A percentile compares a stretch with the other conserved stretches of the same genome.
phyloP scores from a whole-genome alignment of 768 basidiomycete genomes.

The Cystofilobasidium capitatum region DNA sequence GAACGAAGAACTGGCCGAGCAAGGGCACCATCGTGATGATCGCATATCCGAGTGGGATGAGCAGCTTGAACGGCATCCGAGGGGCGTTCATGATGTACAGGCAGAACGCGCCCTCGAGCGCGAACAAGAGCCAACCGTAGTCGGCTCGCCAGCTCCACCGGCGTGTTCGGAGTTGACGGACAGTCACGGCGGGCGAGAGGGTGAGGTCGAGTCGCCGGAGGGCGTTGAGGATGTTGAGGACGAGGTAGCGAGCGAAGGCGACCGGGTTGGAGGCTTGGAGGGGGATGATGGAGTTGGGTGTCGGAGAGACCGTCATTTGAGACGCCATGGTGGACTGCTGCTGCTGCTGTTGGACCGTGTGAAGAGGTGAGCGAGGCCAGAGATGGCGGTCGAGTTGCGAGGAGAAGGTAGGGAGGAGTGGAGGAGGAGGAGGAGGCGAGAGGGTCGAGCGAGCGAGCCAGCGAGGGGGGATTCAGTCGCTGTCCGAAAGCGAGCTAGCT shows the following conservation, averaged over 20 bases:
- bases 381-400: too few relatives aligned
- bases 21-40: constrained; percentile 67
- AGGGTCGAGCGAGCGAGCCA: too few relatives aligned
- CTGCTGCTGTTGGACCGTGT: too few relatives aligned
- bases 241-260: constrained; percentile 27
- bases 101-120: constrained; percentile 56
- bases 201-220: constrained; percentile 66
- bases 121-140: constrained; percentile 56
- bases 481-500: too few relatives aligned
- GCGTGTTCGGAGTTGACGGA: constrained; percentile 44
- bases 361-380: too few relatives aligned
- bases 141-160: constrained; percentile 49
- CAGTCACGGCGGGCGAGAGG: constrained; percentile 57
- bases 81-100: constrained; percentile 61
- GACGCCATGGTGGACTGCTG: not conserved
- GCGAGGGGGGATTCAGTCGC: too few relatives aligned
- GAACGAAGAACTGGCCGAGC: constrained; percentile 78
- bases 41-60: constrained; percentile 63
- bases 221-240: constrained; percentile 51
- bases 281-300: constrained; percentile 22
- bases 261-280: constrained; percentile 4
- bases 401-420: too few relatives aligned
- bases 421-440: too few relatives aligned
- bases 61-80: constrained; percentile 60
- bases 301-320: not conserved